A percentile compares a stretch with the other conserved stretches of the same genome.
phyloP scores from a whole-genome alignment of 2,329 filamentous ascomycete genomes.

The Beauveria asiatica region DNA sequence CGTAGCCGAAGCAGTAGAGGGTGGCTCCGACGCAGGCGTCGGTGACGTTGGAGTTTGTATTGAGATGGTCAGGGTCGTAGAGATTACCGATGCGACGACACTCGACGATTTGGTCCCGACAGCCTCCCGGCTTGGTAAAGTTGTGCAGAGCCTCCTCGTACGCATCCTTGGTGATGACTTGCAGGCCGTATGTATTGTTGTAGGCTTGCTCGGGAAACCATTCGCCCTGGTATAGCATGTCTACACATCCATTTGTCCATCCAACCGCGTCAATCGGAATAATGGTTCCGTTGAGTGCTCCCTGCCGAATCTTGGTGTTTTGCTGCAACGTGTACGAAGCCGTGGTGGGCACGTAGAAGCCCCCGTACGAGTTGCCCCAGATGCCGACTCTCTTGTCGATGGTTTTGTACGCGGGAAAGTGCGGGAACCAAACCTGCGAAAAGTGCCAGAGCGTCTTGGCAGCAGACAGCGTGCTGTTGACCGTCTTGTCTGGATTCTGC shows the following conservation, averaged over 20 bases:
- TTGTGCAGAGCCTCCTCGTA: constrained; percentile 14
- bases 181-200: constrained; percentile 57
- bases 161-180: constrained; percentile 40
- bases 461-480: constrained; percentile 47
- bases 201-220: constrained; percentile 45
- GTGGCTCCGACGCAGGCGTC: constrained; percentile 15
- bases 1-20: constrained; percentile 14
- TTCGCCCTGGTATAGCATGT: constrained; percentile 48
- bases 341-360: constrained; percentile 60
- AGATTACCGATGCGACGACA: constrained; percentile 31
- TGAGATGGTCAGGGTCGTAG: constrained; percentile 37
- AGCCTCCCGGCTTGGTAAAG: constrained; percentile 30
- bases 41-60: constrained; percentile 33
- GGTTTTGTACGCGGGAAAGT: constrained; percentile 50
- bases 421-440: constrained; percentile 48
- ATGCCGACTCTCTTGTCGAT: constrained; percentile 49
- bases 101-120: constrained; percentile 37
- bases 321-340: constrained; percentile 49
- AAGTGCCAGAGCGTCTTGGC: constrained; percentile 56
- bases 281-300: constrained; percentile 29
- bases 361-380: constrained; percentile 61
- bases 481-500: constrained; percentile 20
- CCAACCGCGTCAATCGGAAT: constrained; percentile 50
- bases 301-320: constrained; percentile 39
- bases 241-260: constrained; percentile 60